These are phyloP conservation scores for Marasmius sp. DNA, from an alignment of 1,284 basidiomycete species.

Conservation along the genomic window DNA sequence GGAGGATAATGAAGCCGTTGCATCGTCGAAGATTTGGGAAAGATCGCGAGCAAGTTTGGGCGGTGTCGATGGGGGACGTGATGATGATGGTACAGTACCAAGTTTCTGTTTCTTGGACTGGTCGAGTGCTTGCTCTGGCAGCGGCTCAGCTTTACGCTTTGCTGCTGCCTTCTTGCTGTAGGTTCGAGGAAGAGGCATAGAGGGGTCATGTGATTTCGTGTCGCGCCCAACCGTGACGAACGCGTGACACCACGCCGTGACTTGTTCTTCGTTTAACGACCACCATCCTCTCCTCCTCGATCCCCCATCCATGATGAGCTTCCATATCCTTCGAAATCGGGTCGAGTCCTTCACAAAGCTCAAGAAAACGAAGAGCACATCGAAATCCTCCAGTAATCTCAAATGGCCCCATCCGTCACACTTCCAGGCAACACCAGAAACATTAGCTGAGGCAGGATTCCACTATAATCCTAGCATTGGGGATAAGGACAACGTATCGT, in stretches of 20 bases:
- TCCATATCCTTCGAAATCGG: slow-evolving; percentile 44
- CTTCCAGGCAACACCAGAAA: slow-evolving; percentile 64
- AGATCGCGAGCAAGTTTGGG: slow-evolving; percentile 31
- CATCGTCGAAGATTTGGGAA: slow-evolving; percentile 36
- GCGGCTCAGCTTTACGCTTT: slow-evolving; percentile 29
- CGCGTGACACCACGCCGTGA: slow-evolving; percentile 18
- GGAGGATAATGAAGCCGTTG: slow-evolving; percentile 23
- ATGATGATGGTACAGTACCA: slow-evolving; percentile 18
- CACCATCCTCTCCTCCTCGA: not conserved
- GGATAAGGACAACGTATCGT: slow-evolving; percentile 68
- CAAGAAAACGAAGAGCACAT: slow-evolving; percentile 46
- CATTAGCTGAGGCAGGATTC: slow-evolving; percentile 82
- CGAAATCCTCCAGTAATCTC: slow-evolving; percentile 40
- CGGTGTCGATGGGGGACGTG: slow-evolving; percentile 8
- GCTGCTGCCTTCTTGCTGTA: slow-evolving; percentile 38
- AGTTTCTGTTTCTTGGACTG: slow-evolving; percentile 30
- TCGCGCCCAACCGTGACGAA: slow-evolving; percentile 17
- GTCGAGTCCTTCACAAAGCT: slow-evolving; percentile 60
- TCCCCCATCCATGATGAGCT: slow-evolving; percentile 46
- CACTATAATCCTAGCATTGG: slow-evolving; percentile 67
- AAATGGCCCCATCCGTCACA: slow-evolving; percentile 69
- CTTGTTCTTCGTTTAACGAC: slow-evolving; percentile 15
- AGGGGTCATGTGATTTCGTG: slow-evolving; percentile 4
- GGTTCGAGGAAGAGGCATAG: slow-evolving; percentile 32
- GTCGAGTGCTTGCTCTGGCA: slow-evolving; percentile 12